A percentile compares a stretch with the other conserved stretches of the same genome.
Conservation (phyloP, 257 asterid genomes). For the Ilex aquifolium region DNA sequence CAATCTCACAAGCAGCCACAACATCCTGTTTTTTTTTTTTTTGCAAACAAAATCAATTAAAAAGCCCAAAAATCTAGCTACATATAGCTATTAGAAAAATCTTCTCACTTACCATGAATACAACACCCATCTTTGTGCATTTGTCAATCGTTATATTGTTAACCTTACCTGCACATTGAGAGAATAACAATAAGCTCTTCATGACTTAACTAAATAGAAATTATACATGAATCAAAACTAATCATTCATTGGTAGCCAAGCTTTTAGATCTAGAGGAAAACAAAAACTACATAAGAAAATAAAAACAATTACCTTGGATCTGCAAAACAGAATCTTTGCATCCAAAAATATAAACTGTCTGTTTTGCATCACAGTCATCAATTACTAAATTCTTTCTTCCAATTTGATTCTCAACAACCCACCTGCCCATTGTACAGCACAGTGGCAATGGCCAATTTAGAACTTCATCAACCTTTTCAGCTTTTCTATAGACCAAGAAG, state of each 20-base stretch:
- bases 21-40: slow-evolving; percentile 57
- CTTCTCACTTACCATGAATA: slow-evolving; percentile 63
- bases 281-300: slow-evolving; percentile 4
- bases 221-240: too few relatives aligned
- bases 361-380: slow-evolving; percentile 90
- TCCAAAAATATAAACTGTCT: slow-evolving; percentile 85
- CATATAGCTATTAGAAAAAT: background rate
- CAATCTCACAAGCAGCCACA: slow-evolving; percentile 98
- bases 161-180: slow-evolving; percentile 67
- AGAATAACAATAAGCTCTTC: too few relatives aligned
- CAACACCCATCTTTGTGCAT: slow-evolving; percentile 95
- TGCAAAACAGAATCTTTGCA: slow-evolving; percentile 92
- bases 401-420: slow-evolving; percentile 97
- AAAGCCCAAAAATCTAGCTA: background rate
- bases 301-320: slow-evolving; percentile 57
- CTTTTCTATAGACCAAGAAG: background rate
- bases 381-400: slow-evolving; percentile 78
- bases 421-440: slow-evolving; percentile 42
- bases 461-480: background rate
- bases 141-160: slow-evolving; percentile 96
- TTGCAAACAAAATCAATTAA: slow-evolving; percentile 12
- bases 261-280: slow-evolving; percentile 1
- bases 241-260: too few relatives aligned
- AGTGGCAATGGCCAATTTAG: background rate
- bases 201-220: too few relatives aligned